Percentiles rank a stretch among this genome's conserved stretches.
Conservation (phyloP, 192 early-diverging fungal genomes). For the Backusella liffmaniae region DNA sequence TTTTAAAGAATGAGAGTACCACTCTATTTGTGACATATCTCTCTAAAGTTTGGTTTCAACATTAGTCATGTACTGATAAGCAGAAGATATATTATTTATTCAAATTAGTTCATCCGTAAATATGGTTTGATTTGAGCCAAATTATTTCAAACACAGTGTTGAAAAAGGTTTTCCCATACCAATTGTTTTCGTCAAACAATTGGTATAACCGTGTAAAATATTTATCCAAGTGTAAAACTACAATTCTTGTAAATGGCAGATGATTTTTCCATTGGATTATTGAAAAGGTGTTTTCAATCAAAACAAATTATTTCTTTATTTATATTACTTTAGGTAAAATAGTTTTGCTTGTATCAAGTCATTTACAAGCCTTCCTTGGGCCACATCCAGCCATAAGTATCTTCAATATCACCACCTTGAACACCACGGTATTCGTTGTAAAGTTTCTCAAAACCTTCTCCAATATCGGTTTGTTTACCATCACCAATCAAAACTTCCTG, state of each 20-base stretch:
- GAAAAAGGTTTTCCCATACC: not conserved
- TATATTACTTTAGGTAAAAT: not conserved
- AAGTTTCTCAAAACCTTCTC: conserved; percentile 51
- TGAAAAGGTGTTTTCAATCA: not conserved
- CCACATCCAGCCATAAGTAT: conserved; percentile 70
- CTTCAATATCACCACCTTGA: conserved; percentile 61
- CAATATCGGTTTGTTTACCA: conserved; percentile 46
- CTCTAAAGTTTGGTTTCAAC: too few species aligned
- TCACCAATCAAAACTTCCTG: conserved; percentile 41
- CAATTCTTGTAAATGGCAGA: not conserved
- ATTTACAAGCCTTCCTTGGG: conserved; percentile 59
- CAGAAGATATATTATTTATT: too few species aligned
- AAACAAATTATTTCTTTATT: not conserved
- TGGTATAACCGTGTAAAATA: not conserved
- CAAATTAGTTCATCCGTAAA: too few species aligned
- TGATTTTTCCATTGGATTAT: not conserved
- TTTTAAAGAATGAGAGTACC: too few species aligned
- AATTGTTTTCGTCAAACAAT: not conserved
- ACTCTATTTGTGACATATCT: too few species aligned
- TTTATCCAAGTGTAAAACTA: conserved; percentile 5
- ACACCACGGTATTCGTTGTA: conserved; percentile 61
- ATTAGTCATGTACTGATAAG: too few species aligned
- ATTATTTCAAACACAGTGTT: not conserved
- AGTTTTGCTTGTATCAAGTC: not conserved
- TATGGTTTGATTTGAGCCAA: not conserved